phyloP scores from a whole-genome alignment of 2,329 filamentous ascomycete genomes.

The Parastagonospora nodorum region DNA sequence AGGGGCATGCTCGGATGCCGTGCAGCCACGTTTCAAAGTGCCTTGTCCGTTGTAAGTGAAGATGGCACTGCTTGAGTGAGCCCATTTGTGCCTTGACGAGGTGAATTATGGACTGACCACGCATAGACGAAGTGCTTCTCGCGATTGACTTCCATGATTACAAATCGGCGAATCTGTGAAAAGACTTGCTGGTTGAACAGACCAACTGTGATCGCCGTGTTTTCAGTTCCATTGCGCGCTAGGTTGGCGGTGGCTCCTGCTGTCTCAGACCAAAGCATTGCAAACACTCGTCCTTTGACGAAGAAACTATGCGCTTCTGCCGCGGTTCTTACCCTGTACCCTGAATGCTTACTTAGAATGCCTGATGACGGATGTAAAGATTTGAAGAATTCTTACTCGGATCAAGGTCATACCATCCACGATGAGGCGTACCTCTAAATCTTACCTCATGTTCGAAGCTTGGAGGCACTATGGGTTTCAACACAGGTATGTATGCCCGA shows the following conservation, averaged over 20 bases:
- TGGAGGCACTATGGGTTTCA: too few species aligned
- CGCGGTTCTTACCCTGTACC: conserved; percentile 23
- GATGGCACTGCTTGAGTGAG: conserved; percentile 46
- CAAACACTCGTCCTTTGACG: conserved; percentile 22
- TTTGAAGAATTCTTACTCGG: conserved; percentile 1
- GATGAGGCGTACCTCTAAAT: conserved; percentile 2
- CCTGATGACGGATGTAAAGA: neutral
- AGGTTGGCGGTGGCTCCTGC: conserved; percentile 6
- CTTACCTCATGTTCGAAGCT: neutral
- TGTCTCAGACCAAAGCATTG: conserved; percentile 24
- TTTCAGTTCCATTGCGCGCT: neutral
- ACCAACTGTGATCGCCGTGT: conserved; percentile 12
- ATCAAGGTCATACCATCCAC: conserved; percentile 16
- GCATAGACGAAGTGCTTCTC: conserved; percentile 21
- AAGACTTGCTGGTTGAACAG: conserved; percentile 17
- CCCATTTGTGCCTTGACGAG: conserved; percentile 26
- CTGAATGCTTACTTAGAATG: neutral
- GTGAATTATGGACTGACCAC: conserved; percentile 13
- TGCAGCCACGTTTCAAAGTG: conserved; percentile 44
- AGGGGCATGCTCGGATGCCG: conserved; percentile 44
- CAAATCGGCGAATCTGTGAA: conserved; percentile 34
- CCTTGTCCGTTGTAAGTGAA: conserved; percentile 47
- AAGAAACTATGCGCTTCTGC: conserved; percentile 24
- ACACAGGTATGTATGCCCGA: too few species aligned
- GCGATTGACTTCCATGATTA: conserved; percentile 21